Evolutionary conservation across 108 stramenopile species (phyloP).

Genomic region (Aureococcus anophagefferens): DNA sequence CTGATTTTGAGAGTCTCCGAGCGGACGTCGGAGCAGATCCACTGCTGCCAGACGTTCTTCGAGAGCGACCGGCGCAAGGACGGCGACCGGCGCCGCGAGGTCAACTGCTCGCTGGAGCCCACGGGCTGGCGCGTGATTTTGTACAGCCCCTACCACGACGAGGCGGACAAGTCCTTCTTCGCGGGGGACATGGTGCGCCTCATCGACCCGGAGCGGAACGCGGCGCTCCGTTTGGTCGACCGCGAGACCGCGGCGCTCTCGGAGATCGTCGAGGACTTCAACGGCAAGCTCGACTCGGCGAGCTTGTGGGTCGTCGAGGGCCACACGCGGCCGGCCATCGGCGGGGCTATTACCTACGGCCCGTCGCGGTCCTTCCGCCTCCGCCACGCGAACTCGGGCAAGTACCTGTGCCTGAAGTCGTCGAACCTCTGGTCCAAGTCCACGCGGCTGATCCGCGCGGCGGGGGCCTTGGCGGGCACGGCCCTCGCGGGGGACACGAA

Average conservation of each 20-base stretch:
- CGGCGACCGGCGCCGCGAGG: constrained; percentile 6
- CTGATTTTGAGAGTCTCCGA: constrained; percentile 17
- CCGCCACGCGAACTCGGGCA: constrained; percentile 14
- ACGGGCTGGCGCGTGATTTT: constrained; percentile 17
- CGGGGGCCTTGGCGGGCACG: no score
- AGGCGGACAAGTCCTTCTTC: neutral
- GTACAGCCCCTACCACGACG: constrained; percentile 3
- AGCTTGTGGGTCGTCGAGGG: constrained; percentile 18
- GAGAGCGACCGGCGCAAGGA: no score
- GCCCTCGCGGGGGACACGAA: no score
- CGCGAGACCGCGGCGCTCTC: neutral
- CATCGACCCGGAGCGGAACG: constrained; percentile 21
- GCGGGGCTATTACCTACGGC: constrained; percentile 9
- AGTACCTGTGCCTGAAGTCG: constrained; percentile 5
- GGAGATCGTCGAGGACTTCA: no score
- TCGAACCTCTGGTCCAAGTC: constrained; percentile 4
- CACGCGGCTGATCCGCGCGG: no score
- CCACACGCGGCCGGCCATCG: neutral
- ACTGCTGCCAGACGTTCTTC: no score
- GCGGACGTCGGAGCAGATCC: no score
- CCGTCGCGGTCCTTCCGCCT: constrained; percentile 12
- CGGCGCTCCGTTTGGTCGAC: neutral
- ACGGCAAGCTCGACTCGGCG: constrained; percentile 1
- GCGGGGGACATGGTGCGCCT: constrained; percentile 8
- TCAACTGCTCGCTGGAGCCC: constrained; percentile 27